Evolutionary conservation across 2,329 filamentous ascomycete genomes (phyloP).

Genomic region (Botrytis tulipae): DNA sequence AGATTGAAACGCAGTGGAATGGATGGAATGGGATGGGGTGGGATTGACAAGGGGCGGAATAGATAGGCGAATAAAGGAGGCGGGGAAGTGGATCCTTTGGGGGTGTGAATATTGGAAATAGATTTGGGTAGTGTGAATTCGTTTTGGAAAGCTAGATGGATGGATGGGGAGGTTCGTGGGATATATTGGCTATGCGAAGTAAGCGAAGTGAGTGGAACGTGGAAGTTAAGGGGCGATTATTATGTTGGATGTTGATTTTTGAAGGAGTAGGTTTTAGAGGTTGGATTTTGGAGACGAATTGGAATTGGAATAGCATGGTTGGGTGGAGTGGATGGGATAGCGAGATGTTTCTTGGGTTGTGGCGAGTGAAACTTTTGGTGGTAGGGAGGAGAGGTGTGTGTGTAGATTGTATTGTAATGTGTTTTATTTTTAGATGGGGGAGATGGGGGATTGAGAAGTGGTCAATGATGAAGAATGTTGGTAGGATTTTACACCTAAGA

Average conservation of each 20-base stretch:
- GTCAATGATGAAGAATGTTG: background rate
- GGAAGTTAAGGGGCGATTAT: background rate
- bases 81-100: background rate
- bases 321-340: background rate
- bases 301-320: no score
- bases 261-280: background rate
- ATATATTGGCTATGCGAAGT: background rate
- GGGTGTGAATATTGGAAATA: no score
- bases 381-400: background rate
- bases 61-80: background rate
- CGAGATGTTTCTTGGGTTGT: background rate
- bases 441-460: background rate
- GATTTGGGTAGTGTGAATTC: no score
- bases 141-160: no score
- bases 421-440: background rate
- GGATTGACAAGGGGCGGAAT: background rate
- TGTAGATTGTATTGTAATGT: background rate
- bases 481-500: no score
- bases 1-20: background rate
- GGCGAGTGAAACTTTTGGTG: background rate
- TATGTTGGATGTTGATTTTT: background rate
- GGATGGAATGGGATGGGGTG: background rate
- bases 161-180: background rate
- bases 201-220: background rate
- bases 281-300: no score